Evolutionary conservation across 148 eudicot species (phyloP), one percentile per base, ranked within the genome.

Genomic region (Cornus suecica): DNA sequence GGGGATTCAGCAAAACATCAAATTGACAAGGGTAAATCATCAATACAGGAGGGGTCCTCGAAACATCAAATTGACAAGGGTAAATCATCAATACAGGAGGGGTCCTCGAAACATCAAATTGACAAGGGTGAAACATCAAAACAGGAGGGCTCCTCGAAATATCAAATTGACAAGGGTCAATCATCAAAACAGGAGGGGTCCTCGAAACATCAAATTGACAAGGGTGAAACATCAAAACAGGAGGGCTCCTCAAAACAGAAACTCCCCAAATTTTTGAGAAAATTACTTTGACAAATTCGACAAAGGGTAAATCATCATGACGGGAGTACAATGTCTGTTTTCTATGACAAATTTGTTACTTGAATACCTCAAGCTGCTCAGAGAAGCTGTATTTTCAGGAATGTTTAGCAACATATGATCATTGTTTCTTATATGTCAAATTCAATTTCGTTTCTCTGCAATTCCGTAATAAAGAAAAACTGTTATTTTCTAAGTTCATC

Each of bases 11-110:
- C n/a, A n/a, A n/a, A n/a, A n/a, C n/a, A n/a, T n/a, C n/a, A n/a
- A n/a, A n/a, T n/a, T 20, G 87, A 89, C 41, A 62, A 83, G 54
- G 71, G 72, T 52, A 87, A 84, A n/a, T 88, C 86, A 28, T 91
- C 37, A 32, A 32, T 3, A 32, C 1, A 0, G 37, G 37, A 8
- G 4, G 37, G 7, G 7, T 32, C 37, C 7, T 32, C 37, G 7
- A 1, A 32, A 32, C 37, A n/a, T n/a, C n/a, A n/a, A n/a, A n/a
- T n/a, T 20, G 87, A 89, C 41, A 62, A 83, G 54, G 71, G 72
- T 52, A 87, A 84, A n/a, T 88, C 86, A 28, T 91, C 37, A 32
- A 32, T 3, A 32, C 1, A 0, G 37, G 37, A 8, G 4, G 37
- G 7, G 7, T 32, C 37, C 7, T 32, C 37, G 7, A 1, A 32